Percentiles rank a stretch among this genome's conserved stretches.
Evolutionary conservation across 164 flowering plant species (phyloP).

Genomic region (Tinospora cordifolia): DNA sequence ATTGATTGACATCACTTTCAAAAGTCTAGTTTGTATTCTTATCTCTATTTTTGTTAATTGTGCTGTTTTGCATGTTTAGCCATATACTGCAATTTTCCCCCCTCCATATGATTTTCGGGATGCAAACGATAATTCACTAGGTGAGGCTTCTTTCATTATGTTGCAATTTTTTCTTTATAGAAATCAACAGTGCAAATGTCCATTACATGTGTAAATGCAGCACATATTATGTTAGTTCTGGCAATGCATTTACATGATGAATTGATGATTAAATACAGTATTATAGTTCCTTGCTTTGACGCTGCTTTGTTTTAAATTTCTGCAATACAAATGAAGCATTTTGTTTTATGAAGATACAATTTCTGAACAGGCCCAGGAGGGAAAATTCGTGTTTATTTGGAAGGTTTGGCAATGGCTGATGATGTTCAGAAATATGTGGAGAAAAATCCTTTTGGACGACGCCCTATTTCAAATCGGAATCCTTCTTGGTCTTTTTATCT

Average conservation of each 20-base stretch:
- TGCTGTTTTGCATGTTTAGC: slow-evolving; percentile 26
- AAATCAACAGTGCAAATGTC: not conserved
- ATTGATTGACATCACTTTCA: not conserved
- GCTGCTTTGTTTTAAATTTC: not conserved
- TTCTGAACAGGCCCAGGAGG: slow-evolving; percentile 60
- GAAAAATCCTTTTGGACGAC: slow-evolving; percentile 72
- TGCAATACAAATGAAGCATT: not conserved
- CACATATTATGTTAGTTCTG: not conserved
- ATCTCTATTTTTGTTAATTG: not conserved
- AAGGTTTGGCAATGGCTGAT: slow-evolving; percentile 39
- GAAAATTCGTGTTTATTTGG: slow-evolving; percentile 64
- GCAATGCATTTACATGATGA: not conserved
- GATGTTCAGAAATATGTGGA: slow-evolving; percentile 50
- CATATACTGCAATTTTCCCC: slow-evolving; percentile 72
- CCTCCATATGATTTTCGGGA: slow-evolving; percentile 37
- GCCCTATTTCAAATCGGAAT: slow-evolving; percentile 38
- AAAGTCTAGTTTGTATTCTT: not conserved
- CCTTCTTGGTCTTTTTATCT: slow-evolving; percentile 60
- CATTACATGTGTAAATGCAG: not conserved
- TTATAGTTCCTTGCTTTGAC: not conserved
- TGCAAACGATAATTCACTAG: slow-evolving; percentile 52
- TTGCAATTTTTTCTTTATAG: not conserved
- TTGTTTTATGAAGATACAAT: not conserved
- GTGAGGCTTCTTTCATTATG: slow-evolving; percentile 30
- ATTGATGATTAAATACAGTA: not conserved